Evolutionary conservation across 2,329 filamentous ascomycete genomes (phyloP).

Genomic region (Neurospora sp.): DNA sequence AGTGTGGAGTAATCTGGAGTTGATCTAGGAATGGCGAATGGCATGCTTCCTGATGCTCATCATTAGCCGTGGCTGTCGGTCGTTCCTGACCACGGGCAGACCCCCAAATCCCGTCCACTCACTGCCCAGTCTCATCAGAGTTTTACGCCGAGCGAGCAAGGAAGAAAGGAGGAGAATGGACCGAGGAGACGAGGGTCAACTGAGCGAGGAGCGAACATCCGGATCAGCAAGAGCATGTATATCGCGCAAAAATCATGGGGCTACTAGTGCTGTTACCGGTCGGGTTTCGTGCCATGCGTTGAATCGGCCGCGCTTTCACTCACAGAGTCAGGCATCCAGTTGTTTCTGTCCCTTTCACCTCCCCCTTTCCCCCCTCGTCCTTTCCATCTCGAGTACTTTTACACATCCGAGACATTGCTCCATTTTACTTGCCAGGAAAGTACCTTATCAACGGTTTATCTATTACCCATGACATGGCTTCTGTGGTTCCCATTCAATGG

Average conservation of each 20-base stretch:
- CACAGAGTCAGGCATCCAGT: not conserved
- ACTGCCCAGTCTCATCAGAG: not conserved
- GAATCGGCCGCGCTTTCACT: not conserved
- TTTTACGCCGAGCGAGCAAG: not conserved
- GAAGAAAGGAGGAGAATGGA: not conserved
- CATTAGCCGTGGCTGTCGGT: not conserved
- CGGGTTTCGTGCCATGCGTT: not conserved
- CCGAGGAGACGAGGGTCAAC: not conserved
- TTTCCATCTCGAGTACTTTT: not conserved
- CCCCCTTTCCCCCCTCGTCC: not conserved
- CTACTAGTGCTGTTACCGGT: not conserved
- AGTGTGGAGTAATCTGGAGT: not conserved
- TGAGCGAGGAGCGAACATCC: not conserved
- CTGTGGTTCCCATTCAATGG: not conserved
- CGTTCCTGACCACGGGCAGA: not conserved
- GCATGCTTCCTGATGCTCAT: not conserved
- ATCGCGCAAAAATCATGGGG: not conserved
- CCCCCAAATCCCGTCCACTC: not conserved
- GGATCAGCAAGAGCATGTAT: not conserved
- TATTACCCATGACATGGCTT: not conserved
- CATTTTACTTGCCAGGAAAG: not conserved
- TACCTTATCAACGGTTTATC: not conserved
- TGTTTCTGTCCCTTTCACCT: not conserved
- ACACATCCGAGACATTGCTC: not conserved
- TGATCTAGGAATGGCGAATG: not conserved